These are phyloP conservation scores for Chamaecrista fasciculata DNA, from an alignment of 306 rosid genomes.

Conservation along the genomic window DNA sequence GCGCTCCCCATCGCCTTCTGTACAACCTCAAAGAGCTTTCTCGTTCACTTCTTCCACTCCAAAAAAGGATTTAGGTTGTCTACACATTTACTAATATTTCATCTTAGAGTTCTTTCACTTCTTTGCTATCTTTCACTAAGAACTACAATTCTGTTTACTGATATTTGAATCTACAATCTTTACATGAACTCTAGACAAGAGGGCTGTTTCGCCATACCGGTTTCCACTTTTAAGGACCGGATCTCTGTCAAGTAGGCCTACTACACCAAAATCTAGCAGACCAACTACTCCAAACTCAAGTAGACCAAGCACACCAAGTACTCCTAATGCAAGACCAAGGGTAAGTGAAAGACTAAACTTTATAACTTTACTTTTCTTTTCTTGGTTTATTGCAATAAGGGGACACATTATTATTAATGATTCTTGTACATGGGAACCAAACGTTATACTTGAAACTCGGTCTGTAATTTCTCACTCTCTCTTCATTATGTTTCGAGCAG, in stretches of 20 bases:
- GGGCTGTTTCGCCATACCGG: slow-evolving; percentile 84
- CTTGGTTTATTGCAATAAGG: neutral
- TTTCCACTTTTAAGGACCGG: slow-evolving; percentile 94
- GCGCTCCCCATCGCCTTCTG: slow-evolving; percentile 65
- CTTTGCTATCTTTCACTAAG: neutral
- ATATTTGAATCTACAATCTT: slow-evolving; percentile 29
- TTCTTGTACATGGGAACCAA: neutral
- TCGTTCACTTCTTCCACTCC: slow-evolving; percentile 79
- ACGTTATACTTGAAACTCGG: neutral
- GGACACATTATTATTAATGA: neutral
- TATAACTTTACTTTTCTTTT: neutral
- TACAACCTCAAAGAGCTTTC: slow-evolving; percentile 56
- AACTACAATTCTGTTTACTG: slow-evolving; percentile 4
- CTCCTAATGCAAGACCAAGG: slow-evolving; percentile 65
- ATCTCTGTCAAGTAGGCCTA: slow-evolving; percentile 72
- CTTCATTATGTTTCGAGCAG: slow-evolving; percentile 42
- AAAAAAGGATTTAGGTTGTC: slow-evolving; percentile 65
- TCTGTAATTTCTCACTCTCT: neutral
- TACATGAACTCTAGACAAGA: slow-evolving; percentile 55
- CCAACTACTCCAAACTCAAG: slow-evolving; percentile 77
- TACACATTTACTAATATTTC: slow-evolving; percentile 1
- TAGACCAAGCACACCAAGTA: slow-evolving; percentile 86
- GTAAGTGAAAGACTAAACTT: slow-evolving; percentile 38
- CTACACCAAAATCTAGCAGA: slow-evolving; percentile 66
- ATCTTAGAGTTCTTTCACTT: neutral